These are phyloP conservation scores for Sequoia sempervirens DNA, from an alignment of 75 land plant species.

Conservation along the genomic window DNA sequence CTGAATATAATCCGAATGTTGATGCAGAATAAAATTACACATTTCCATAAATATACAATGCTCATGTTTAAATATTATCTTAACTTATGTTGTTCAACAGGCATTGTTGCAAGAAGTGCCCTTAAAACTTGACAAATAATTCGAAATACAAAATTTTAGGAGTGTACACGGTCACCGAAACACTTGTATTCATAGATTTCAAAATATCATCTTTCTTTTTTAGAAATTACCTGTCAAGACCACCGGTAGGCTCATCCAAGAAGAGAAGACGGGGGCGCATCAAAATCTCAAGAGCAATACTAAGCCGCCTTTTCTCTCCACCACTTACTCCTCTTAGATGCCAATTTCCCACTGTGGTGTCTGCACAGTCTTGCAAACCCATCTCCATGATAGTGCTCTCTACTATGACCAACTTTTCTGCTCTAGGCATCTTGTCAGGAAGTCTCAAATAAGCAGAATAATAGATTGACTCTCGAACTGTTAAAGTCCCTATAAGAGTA, in stretches of 20 bases:
- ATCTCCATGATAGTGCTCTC: neutral
- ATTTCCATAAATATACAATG: too few relatives aligned
- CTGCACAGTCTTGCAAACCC: neutral
- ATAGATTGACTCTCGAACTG: neutral
- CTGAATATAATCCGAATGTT: too few relatives aligned
- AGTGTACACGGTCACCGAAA: too few relatives aligned
- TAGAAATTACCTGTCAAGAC: neutral
- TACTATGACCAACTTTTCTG: neutral
- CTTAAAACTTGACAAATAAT: too few relatives aligned
- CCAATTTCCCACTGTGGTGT: constrained; percentile 11
- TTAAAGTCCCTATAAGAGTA: constrained; percentile 49
- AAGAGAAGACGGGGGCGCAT: constrained; percentile 34
- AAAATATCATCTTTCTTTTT: too few relatives aligned
- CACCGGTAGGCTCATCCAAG: constrained; percentile 23
- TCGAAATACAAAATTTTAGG: too few relatives aligned
- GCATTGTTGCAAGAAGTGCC: too few relatives aligned
- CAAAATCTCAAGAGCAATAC: constrained; percentile 48
- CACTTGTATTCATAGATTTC: too few relatives aligned
- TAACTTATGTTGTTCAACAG: too few relatives aligned
- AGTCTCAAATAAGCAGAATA: too few relatives aligned
- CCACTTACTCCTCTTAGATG: constrained; percentile 38
- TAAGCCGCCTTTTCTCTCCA: constrained; percentile 46
- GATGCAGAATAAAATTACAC: too few relatives aligned
- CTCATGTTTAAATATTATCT: too few relatives aligned
- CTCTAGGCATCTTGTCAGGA: neutral